Conservation (phyloP, 805 yeast species). For the Lachancea kluyveri region DNA sequence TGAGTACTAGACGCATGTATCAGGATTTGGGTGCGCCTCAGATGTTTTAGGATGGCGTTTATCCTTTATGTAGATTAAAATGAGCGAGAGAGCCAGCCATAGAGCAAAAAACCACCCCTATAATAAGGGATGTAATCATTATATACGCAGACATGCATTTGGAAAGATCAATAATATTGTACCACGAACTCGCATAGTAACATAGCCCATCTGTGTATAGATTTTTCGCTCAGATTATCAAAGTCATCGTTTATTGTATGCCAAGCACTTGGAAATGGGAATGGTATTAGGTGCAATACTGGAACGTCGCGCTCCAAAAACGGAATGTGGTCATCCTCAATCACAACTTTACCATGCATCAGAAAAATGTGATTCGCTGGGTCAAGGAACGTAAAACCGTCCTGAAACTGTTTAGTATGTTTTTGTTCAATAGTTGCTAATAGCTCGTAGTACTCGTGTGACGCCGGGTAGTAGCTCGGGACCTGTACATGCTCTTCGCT, state of each 20-base stretch:
- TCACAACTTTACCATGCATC: slow-evolving; percentile 8
- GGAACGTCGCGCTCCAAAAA: slow-evolving; percentile 41
- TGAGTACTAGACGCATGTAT: too few species aligned
- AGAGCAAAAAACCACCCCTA: too few species aligned
- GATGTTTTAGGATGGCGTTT: too few species aligned
- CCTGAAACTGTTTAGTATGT: neutral
- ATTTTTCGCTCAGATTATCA: slow-evolving; percentile 32
- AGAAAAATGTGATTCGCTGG: slow-evolving; percentile 11
- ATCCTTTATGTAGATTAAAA: too few species aligned
- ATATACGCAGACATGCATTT: too few species aligned
- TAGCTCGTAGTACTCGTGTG: slow-evolving; percentile 34
- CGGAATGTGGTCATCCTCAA: slow-evolving; percentile 51
- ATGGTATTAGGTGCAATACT: slow-evolving; percentile 48
- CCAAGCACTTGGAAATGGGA: slow-evolving; percentile 46
- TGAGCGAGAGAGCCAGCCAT: too few species aligned
- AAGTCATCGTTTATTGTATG: slow-evolving; percentile 46
- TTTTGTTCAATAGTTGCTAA: slow-evolving; percentile 22
- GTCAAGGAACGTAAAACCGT: slow-evolving; percentile 5
- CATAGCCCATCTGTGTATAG: slow-evolving; percentile 42
- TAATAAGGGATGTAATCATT: too few species aligned
- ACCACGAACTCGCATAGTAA: slow-evolving; percentile 36
- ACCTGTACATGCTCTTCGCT: slow-evolving; percentile 16
- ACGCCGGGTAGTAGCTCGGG: slow-evolving; percentile 39
- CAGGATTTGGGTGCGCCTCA: too few species aligned
- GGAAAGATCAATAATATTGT: too few species aligned